These are phyloP conservation scores for Aureobasidium lini DNA, from an alignment of 2,329 filamentous ascomycete genomes.

Conservation along the genomic window DNA sequence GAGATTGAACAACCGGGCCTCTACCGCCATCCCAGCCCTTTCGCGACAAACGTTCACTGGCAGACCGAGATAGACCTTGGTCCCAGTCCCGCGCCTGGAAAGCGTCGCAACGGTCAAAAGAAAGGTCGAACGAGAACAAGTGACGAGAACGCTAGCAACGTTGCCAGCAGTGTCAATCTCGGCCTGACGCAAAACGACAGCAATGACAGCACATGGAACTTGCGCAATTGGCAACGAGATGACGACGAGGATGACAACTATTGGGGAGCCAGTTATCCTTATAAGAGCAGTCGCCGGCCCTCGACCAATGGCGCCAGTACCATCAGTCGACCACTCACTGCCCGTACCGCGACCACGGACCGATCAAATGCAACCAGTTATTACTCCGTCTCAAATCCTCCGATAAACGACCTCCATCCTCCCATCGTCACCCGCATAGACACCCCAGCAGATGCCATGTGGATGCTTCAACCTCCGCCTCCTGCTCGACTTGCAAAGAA, in stretches of 20 bases:
- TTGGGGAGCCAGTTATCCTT: slow-evolving; percentile 52
- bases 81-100: slow-evolving; percentile 53
- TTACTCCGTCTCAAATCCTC: slow-evolving; percentile 30
- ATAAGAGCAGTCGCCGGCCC: not conserved
- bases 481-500: slow-evolving; percentile 70
- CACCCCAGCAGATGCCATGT: slow-evolving; percentile 57
- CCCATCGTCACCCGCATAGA: slow-evolving; percentile 33
- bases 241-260: slow-evolving; percentile 86
- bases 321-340: slow-evolving; percentile 12
- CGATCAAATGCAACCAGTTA: slow-evolving; percentile 16
- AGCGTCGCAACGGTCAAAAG: slow-evolving; percentile 38
- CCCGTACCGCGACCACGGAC: slow-evolving; percentile 24
- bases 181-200: slow-evolving; percentile 26
- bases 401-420: slow-evolving; percentile 65
- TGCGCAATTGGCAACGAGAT: slow-evolving; percentile 72
- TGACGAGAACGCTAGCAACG: slow-evolving; percentile 11
- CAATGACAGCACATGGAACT: slow-evolving; percentile 58
- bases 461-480: slow-evolving; percentile 94
- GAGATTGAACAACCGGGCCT: slow-evolving; percentile 63
- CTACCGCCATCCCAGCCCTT: slow-evolving; percentile 75
- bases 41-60: slow-evolving; percentile 85
- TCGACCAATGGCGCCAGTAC: slow-evolving; percentile 1
- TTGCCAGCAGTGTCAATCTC: slow-evolving; percentile 12
- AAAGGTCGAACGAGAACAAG: slow-evolving; percentile 22
- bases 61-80: slow-evolving; percentile 77